These are phyloP conservation scores for Blakeslea trispora DNA, from an alignment of 371 early-diverging fungal genomes.

Conservation along the genomic window DNA sequence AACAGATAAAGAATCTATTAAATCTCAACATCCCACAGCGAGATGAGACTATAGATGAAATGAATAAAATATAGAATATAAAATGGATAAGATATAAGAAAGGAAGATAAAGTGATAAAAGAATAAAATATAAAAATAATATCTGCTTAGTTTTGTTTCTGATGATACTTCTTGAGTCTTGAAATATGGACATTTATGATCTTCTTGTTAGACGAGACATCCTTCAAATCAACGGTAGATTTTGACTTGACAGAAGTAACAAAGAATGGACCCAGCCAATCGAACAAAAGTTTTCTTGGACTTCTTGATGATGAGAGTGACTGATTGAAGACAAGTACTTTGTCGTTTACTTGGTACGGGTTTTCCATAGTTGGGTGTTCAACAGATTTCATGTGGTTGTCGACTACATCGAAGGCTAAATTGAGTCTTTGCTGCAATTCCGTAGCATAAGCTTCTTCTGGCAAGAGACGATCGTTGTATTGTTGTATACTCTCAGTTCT, in stretches of 20 bases:
- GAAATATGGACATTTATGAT: not conserved
- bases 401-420: not conserved
- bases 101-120: no score
- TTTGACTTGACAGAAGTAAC: not conserved
- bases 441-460: not conserved
- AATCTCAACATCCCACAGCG: no score
- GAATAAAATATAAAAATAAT: no score
- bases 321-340: not conserved
- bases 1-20: no score
- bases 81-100: no score
- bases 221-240: not conserved
- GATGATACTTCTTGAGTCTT: no score
- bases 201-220: not conserved
- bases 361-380: not conserved
- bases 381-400: not conserved
- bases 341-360: not conserved
- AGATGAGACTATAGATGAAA: no score
- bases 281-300: not conserved
- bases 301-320: not conserved
- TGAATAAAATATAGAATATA: no score
- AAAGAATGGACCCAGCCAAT: not conserved
- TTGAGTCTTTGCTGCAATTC: not conserved
- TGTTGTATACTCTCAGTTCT: not conserved
- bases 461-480: not conserved
- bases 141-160: no score